phyloP scores from a whole-genome alignment of 441 rosid genomes.

The Bruguiera hainesii region DNA sequence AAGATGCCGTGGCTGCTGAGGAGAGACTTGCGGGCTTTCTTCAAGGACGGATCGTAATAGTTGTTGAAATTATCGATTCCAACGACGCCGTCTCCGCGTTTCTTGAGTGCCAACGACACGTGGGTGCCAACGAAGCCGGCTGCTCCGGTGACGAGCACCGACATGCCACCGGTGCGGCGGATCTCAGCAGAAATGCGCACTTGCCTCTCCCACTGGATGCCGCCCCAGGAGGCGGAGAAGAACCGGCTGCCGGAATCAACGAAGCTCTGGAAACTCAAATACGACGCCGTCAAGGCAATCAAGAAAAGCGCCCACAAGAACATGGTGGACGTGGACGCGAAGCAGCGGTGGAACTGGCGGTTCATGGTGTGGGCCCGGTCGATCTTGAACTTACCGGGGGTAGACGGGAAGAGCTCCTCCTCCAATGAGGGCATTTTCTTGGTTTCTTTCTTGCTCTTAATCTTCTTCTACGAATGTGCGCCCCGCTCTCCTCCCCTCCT shows the following conservation, averaged over 20 bases:
- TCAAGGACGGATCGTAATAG: constrained; percentile 82
- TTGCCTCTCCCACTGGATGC: constrained; percentile 86
- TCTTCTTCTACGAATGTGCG: background rate
- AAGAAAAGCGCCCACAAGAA: constrained; percentile 90
- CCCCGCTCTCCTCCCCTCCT: no score
- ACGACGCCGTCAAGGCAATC: constrained; percentile 82
- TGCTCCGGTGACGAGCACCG: constrained; percentile 86
- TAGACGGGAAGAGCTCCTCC: constrained; percentile 84
- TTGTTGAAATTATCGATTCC: constrained; percentile 82
- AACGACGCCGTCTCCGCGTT: constrained; percentile 89
- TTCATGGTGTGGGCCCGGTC: constrained; percentile 44
- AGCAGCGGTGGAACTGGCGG: constrained; percentile 79
- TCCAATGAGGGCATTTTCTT: constrained; percentile 62
- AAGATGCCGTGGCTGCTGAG: constrained; percentile 46
- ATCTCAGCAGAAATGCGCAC: constrained; percentile 71
- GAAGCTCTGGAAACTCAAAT: constrained; percentile 72
- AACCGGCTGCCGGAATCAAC: constrained; percentile 73
- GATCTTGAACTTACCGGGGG: constrained; percentile 92
- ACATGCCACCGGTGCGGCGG: constrained; percentile 66
- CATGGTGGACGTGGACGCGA: constrained; percentile 83
- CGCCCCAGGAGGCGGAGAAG: constrained; percentile 74
- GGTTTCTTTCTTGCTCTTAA: background rate
- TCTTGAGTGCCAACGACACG: constrained; percentile 61
- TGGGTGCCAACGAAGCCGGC: constrained; percentile 90
- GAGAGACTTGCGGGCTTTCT: constrained; percentile 52